phyloP scores from a whole-genome alignment of 108 stramenopile species.

The Epipyxis sp. region DNA sequence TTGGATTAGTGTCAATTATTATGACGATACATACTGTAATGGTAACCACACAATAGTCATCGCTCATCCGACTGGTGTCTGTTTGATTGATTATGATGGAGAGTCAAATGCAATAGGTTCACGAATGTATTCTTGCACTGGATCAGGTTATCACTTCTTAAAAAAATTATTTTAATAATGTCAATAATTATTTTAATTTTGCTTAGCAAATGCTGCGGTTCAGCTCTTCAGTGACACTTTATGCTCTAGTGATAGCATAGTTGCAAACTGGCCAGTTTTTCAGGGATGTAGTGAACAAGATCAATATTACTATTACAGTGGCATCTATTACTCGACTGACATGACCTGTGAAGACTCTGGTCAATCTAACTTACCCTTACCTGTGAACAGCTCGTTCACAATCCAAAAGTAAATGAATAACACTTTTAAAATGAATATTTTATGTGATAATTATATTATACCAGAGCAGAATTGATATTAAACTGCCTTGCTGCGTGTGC shows the following conservation, averaged over 20 bases:
- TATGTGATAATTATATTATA: too few relatives aligned
- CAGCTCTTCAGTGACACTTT: neutral
- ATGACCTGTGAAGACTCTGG: too few relatives aligned
- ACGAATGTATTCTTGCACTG: neutral
- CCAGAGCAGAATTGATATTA: too few relatives aligned
- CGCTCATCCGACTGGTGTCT: neutral
- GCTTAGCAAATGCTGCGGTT: neutral
- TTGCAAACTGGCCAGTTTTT: neutral
- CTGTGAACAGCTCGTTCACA: too few relatives aligned
- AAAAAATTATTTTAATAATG: too few relatives aligned
- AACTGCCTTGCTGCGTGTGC: too few relatives aligned
- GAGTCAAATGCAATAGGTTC: neutral
- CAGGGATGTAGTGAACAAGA: neutral
- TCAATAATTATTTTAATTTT: neutral
- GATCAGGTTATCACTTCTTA: neutral
- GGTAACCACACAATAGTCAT: neutral
- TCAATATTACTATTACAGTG: too few relatives aligned
- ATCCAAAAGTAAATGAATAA: too few relatives aligned
- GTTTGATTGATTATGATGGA: neutral
- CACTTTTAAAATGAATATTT: too few relatives aligned
- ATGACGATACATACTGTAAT: neutral
- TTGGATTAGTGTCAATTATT: neutral
- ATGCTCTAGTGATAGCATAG: neutral
- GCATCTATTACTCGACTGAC: too few relatives aligned
- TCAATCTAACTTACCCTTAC: too few relatives aligned